Conservation (phyloP, 768 basidiomycete species). For the Lactifluus subvellereus region DNA sequence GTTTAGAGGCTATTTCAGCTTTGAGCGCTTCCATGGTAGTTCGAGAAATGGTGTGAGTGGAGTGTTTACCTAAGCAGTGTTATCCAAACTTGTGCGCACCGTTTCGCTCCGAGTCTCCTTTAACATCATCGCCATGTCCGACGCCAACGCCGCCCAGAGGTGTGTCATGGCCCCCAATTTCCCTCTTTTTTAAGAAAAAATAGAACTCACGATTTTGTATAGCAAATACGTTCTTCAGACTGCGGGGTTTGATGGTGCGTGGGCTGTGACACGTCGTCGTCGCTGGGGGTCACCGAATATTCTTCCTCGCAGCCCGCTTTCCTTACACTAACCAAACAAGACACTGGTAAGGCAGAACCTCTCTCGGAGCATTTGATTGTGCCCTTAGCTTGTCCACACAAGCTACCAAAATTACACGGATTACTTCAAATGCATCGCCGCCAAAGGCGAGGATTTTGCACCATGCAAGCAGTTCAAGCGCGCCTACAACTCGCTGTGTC, state of each 20-base stretch:
- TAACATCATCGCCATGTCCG: slow-evolving; percentile 50
- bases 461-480: slow-evolving; percentile 99
- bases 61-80: slow-evolving; percentile 15
- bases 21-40: slow-evolving; percentile 80
- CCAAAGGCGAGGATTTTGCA: slow-evolving; percentile 97
- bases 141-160: slow-evolving; percentile 47
- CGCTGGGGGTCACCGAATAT: slow-evolving; percentile 14
- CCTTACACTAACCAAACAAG: slow-evolving; percentile 91
- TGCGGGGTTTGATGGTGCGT: slow-evolving; percentile 85
- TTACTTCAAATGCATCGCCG: slow-evolving; percentile 95
- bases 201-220: slow-evolving; percentile 4
- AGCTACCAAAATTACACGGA: slow-evolving; percentile 97
- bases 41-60: not conserved
- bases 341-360: slow-evolving; percentile 68
- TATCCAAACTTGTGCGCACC: slow-evolving; percentile 9
- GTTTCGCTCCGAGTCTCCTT: slow-evolving; percentile 30
- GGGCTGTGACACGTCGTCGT: slow-evolving; percentile 2
- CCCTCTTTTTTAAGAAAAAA: slow-evolving; percentile 18
- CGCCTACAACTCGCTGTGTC: slow-evolving; percentile 94
- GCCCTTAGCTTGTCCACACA: slow-evolving; percentile 4
- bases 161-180: slow-evolving; percentile 26
- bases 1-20: slow-evolving; percentile 82
- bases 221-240: slow-evolving; percentile 92
- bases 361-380: not conserved
- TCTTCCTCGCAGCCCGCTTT: slow-evolving; percentile 59